Base-by-base conservation (phyloP, 225 moss, liverwort and hornwort genomes). In the Antitrichia curtipendula region DNA sequence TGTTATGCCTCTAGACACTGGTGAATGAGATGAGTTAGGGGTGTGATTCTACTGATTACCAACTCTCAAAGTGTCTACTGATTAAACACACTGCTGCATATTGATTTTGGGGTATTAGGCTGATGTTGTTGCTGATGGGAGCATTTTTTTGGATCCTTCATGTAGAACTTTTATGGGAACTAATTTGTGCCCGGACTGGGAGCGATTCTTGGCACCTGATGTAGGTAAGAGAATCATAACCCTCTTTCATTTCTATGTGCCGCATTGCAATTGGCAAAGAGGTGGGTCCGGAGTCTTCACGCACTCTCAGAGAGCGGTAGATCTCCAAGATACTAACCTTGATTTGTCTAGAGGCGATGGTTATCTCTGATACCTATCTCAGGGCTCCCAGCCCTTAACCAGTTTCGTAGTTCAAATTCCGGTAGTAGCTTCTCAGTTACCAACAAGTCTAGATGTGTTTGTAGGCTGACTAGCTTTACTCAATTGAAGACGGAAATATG, bases 151-250 rank as follows among this genome's bases (percentile, higher is more conserved):
- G 92, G 89, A 74, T 56, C 74, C 60, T 80, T 84, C 57, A 79
- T 89, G 88, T 91, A 97, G 96, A 87, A 95, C 95, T 34, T 99
- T 99, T 72, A 78, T 96, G 70, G 98, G 98, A 41, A 97, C 97
- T 21, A 99, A 99, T 90, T 52, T 99, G 90, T 92, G 90, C 62
- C 40, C 86, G 81, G 66, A 92, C 13, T 99, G 98, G 98, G 86
- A 91, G 84, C 89, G 80, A 8, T 99, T 97, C 88, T 76, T 97
- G 90, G 87, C 86, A 43, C 84, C 93, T 50, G 91, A 86, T 78
- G 88, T 91, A 91, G 98, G 97, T 97, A 85, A 91, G 86, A 75
- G 63, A 75, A 50, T 49, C n/a, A 7, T 22, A 59, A 12, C 62
- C 62, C 38, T 61, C 50, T 52, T n/a, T 61, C 50, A 38, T 49